A percentile compares a stretch with the other conserved stretches of the same genome.
Conservation (phyloP, 2,329 filamentous ascomycete species). For the Ambrosiella cleistominuta region DNA sequence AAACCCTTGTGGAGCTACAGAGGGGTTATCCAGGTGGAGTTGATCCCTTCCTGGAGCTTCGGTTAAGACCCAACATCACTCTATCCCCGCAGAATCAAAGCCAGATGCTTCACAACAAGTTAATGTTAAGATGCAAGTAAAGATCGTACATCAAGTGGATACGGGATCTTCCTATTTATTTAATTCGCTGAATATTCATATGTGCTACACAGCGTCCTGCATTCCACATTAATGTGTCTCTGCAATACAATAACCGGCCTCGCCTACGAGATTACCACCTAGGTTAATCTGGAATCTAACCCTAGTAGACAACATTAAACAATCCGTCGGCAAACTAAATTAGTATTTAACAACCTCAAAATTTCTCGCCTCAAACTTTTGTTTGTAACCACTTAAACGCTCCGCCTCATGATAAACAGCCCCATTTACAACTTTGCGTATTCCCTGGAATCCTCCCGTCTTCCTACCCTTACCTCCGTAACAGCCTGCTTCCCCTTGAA, state of each 20-base stretch:
- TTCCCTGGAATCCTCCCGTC: neutral
- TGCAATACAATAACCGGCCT: neutral
- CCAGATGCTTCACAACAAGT: no score
- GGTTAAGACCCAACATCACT: no score
- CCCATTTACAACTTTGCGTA: conserved; percentile 3
- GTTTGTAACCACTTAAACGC: neutral
- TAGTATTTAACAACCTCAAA: neutral
- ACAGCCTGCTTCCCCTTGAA: conserved; percentile 4
- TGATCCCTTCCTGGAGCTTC: neutral
- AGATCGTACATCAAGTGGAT: no score
- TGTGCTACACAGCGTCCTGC: neutral
- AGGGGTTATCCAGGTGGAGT: neutral
- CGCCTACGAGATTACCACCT: neutral
- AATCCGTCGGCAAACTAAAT: no score
- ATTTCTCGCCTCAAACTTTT: neutral
- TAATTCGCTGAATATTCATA: neutral
- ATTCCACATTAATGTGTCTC: neutral
- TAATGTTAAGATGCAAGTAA: no score
- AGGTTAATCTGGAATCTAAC: neutral
- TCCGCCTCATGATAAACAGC: neutral
- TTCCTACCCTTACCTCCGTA: conserved; percentile 1
- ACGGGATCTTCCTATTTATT: no score
- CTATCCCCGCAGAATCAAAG: no score
- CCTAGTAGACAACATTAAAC: neutral
- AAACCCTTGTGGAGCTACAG: neutral